Percentiles rank a stretch among this genome's conserved stretches.
phyloP scores from a whole-genome alignment of 2,329 filamentous ascomycete species.

The Phaeomoniella chlamydospora region DNA sequence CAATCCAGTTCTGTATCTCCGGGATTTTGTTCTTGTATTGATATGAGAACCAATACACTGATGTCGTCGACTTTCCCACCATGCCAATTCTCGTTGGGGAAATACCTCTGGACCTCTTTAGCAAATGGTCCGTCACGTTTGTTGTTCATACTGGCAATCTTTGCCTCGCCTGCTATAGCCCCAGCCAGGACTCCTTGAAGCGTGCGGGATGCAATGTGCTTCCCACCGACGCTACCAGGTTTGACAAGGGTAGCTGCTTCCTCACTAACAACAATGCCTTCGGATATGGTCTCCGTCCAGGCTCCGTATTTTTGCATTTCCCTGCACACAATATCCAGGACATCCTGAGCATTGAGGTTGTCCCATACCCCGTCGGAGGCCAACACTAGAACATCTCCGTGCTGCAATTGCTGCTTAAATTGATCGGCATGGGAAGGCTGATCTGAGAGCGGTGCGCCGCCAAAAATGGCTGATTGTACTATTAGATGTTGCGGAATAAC shows the following conservation, averaged over 20 bases:
- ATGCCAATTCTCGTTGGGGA: slow-evolving; percentile 71
- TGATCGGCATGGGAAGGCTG: slow-evolving; percentile 72
- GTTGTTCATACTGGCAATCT: slow-evolving; percentile 66
- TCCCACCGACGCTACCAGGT: slow-evolving; percentile 24
- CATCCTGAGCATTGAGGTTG: slow-evolving; percentile 83
- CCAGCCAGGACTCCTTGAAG: slow-evolving; percentile 68
- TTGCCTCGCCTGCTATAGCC: slow-evolving; percentile 68
- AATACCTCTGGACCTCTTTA: slow-evolving; percentile 80
- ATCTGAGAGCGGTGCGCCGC: slow-evolving; percentile 68
- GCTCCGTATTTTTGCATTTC: slow-evolving; percentile 62
- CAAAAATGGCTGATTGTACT: slow-evolving; percentile 68
- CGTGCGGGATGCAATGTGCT: slow-evolving; percentile 24
- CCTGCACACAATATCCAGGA: slow-evolving; percentile 63
- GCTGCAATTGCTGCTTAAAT: slow-evolving; percentile 59
- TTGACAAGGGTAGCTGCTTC: slow-evolving; percentile 40
- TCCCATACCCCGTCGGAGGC: slow-evolving; percentile 94
- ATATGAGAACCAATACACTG: slow-evolving; percentile 67
- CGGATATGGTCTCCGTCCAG: slow-evolving; percentile 50
- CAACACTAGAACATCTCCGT: slow-evolving; percentile 87
- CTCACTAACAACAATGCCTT: slow-evolving; percentile 50
- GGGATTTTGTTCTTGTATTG: no score
- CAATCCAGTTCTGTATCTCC: no score
- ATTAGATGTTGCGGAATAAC: slow-evolving; percentile 71
- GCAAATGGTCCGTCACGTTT: slow-evolving; percentile 85
- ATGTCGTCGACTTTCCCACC: slow-evolving; percentile 97